phyloP scores from a whole-genome alignment of 2,329 filamentous ascomycete species.

The Botryotinia calthae region DNA sequence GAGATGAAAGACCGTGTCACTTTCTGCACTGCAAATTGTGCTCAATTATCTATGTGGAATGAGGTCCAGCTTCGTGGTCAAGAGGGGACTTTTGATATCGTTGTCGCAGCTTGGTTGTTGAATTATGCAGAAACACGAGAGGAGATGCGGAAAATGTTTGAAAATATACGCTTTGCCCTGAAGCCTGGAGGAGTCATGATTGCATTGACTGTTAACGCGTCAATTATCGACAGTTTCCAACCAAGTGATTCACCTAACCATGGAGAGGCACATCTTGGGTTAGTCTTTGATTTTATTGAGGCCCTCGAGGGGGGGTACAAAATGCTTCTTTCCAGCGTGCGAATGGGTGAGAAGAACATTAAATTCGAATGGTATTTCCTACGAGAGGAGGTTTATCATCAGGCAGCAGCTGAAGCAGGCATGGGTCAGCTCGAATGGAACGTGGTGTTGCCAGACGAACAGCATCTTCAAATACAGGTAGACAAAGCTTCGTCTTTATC shows the following conservation, averaged over 20 bases:
- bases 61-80: not conserved
- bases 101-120: conserved; percentile 3
- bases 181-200: conserved; percentile 1
- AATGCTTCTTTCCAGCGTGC: not conserved
- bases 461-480: not conserved
- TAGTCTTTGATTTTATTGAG: not conserved
- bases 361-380: conserved; percentile 10
- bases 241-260: not conserved
- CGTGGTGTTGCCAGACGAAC: not conserved
- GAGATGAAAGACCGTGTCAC: conserved; percentile 1
- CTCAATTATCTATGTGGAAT: conserved; percentile 1
- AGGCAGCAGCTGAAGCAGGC: conserved; percentile 4
- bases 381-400: not conserved
- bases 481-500: not conserved
- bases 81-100: not conserved
- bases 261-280: not conserved
- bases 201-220: conserved; percentile 1
- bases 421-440: conserved; percentile 10
- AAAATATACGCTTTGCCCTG: not conserved
- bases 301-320: not conserved
- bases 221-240: not conserved
- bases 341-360: not conserved
- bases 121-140: conserved; percentile 3
- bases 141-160: conserved; percentile 1
- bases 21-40: not conserved